Evolutionary conservation across 257 asterid species (phyloP).

Genomic region (Petunia secreta): DNA sequence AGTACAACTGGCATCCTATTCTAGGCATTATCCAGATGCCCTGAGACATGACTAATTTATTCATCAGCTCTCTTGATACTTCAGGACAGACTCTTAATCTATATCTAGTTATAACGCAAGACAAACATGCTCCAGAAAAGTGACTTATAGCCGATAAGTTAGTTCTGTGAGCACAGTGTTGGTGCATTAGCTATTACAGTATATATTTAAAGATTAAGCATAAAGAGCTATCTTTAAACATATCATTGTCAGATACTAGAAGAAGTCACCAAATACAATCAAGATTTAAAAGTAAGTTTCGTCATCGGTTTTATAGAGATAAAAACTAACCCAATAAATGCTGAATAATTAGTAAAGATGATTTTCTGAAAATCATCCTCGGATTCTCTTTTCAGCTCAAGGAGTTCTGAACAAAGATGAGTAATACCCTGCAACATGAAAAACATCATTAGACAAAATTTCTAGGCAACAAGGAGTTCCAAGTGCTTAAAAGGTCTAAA

Average conservation of each 20-base stretch:
- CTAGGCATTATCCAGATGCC: background rate
- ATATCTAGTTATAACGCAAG: background rate
- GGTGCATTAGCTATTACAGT: background rate
- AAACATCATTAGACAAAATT: background rate
- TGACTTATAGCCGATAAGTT: background rate
- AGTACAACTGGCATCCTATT: background rate
- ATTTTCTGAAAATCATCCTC: constrained; percentile 74
- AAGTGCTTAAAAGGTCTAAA: background rate
- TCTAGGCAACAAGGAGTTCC: background rate
- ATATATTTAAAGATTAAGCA: background rate
- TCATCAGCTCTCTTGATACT: background rate
- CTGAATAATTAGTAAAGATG: constrained; percentile 59
- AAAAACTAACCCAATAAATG: constrained; percentile 61
- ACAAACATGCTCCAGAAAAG: background rate
- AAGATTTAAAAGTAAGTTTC: background rate
- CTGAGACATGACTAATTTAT: background rate
- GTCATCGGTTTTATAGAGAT: background rate
- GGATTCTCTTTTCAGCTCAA: constrained; percentile 73
- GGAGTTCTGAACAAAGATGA: constrained; percentile 79
- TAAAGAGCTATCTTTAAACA: background rate
- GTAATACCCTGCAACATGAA: constrained; percentile 58
- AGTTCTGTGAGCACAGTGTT: background rate
- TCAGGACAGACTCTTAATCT: background rate
- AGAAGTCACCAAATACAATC: background rate
- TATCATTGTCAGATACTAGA: background rate